phyloP scores from a whole-genome alignment of 129 eudicot genomes.

The Scalesia atractyloides region DNA sequence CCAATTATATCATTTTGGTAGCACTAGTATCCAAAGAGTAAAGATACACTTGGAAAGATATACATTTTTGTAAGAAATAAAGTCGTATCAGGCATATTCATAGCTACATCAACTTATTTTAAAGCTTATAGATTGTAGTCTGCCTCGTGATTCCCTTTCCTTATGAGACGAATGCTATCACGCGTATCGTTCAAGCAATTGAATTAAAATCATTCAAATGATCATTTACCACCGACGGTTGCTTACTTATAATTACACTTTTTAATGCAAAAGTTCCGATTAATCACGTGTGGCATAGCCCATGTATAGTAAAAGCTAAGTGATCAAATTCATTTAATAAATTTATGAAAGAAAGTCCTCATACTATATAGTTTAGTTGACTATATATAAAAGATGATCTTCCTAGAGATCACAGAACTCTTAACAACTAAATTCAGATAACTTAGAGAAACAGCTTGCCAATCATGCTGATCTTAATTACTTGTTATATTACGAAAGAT shows the following conservation, averaged over 20 bases:
- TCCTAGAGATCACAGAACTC: slow-evolving; percentile 17
- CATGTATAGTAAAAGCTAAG: slow-evolving; percentile 6
- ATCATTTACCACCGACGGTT: background rate
- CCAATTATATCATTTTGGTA: slow-evolving; percentile 13
- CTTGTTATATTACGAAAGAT: background rate
- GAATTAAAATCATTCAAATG: slow-evolving; percentile 5
- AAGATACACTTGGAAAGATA: background rate
- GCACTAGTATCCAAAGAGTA: slow-evolving; percentile 13
- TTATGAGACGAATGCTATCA: background rate
- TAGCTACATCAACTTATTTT: background rate
- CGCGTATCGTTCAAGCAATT: slow-evolving; percentile 3
- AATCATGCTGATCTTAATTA: slow-evolving; percentile 10
- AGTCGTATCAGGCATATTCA: slow-evolving; percentile 1
- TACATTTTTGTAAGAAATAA: no score
- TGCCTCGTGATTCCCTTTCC: slow-evolving; percentile 1
- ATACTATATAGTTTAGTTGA: background rate
- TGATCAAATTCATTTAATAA: background rate
- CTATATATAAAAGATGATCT: background rate
- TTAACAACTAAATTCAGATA: background rate
- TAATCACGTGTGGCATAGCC: slow-evolving; percentile 5
- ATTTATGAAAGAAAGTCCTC: background rate
- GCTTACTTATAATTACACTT: background rate
- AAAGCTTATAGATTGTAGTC: background rate
- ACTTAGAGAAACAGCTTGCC: background rate
- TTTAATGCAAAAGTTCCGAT: background rate